Percentiles rank a stretch among this genome's conserved stretches.
Conservation (phyloP, 2,329 filamentous ascomycete species). For the Endoconidiophora laricicola region DNA sequence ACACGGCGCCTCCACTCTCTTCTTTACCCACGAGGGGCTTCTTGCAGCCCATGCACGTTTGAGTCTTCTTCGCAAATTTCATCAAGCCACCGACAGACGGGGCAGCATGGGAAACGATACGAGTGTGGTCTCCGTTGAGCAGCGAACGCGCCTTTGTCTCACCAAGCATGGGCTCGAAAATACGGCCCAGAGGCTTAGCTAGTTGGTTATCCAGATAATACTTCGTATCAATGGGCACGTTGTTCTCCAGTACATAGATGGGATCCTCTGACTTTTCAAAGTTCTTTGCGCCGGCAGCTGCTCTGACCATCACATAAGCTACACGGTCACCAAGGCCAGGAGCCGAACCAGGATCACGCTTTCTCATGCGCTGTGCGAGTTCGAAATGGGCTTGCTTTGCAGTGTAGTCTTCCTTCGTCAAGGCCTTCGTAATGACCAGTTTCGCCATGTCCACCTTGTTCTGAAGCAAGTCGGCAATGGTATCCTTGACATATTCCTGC, state of each 20-base stretch:
- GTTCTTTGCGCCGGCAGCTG: constrained; percentile 74
- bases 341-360: constrained; percentile 87
- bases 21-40: constrained; percentile 71
- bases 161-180: constrained; percentile 94
- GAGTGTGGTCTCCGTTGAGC: constrained; percentile 82
- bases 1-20: constrained; percentile 74
- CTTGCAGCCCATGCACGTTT: constrained; percentile 98
- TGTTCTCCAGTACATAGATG: constrained; percentile 92
- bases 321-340: constrained; percentile 88
- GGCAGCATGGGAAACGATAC: constrained; percentile 82
- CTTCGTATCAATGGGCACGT: constrained; percentile 91
- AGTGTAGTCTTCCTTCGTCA: constrained; percentile 69
- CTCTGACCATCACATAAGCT: constrained; percentile 94
- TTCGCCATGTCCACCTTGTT: constrained; percentile 99
- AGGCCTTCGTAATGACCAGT: constrained; percentile 93
- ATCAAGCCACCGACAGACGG: constrained; percentile 86
- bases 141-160: constrained; percentile 79
- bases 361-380: constrained; percentile 89
- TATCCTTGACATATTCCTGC: constrained; percentile 95
- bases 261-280: constrained; percentile 97
- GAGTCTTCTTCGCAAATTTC: constrained; percentile 96
- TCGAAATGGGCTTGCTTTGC: constrained; percentile 93
- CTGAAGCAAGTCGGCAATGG: constrained; percentile 83
- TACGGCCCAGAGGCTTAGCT: constrained; percentile 80
- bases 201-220: constrained; percentile 99